Base-by-base conservation (phyloP, 2,329 filamentous ascomycete genomes). In the Pseudogymnoascus pannorum region DNA sequence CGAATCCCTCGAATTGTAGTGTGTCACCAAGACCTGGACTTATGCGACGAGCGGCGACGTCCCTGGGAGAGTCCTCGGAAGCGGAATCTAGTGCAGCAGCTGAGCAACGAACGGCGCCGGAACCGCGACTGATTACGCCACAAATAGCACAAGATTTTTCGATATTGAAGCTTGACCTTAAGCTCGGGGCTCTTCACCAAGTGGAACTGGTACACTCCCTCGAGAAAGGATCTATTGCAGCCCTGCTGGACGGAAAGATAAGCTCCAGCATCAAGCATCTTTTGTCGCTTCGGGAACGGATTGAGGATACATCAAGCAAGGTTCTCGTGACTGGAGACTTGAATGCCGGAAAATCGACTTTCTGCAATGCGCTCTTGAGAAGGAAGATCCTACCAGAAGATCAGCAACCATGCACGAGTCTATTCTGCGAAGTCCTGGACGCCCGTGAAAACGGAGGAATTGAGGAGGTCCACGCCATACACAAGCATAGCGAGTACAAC, bases 301-400 rank as follows among this genome's bases (percentile, higher is more conserved):
- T 99, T 65, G 94, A 97, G 72, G 94, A 99, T 74, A 97, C 91
- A 0, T 91, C 93, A 4, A 97, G 93, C 76, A 99, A 99, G 74
- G 94, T 99, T 1, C 77, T 99, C 62, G 87, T 99, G 16, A 99
- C 94, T 0, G 94, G 94, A 70, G 94, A 99, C 72, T 76, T 99
- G 60, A 99, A 99, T 71, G 93, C 94, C 7, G 94, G 94, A 71
- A 99, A 99, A 73, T 99, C 94, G 3, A 99, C 94, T 0, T 99
- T 99, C 70, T 99, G 94, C 77, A 99, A 99, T 74, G 94, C 94
- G n/a, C 79, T 99, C 2, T 77, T 99, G 40, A 87, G 94, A 64
- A 86, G 92, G 64, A 97, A 97, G 75, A 84, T 99, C 26, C 77
- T 99, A 3, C 94, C 94, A 0, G 94, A 97, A 75, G 94, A 99